These are phyloP conservation scores for Warburgia ugandensis DNA, from an alignment of 164 flowering plant species.

Conservation along the genomic window DNA sequence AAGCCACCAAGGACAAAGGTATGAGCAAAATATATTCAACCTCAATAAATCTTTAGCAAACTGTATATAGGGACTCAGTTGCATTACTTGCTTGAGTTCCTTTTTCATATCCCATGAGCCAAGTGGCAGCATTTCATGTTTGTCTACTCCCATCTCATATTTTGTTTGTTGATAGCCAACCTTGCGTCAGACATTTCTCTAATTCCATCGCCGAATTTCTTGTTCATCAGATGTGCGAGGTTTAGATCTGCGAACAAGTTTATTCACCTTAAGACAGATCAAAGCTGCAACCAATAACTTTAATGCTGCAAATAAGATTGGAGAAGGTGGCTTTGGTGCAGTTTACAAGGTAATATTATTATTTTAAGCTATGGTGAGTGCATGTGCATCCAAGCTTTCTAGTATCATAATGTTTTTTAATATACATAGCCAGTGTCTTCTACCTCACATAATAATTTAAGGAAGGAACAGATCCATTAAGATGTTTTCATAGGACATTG, in stretches of 20 bases:
- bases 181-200: too few relatives aligned
- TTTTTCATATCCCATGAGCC: too few relatives aligned
- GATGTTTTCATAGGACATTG: too few relatives aligned
- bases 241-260: conserved; percentile 22
- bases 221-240: conserved; percentile 19
- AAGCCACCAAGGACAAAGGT: conserved; percentile 43
- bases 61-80: not conserved
- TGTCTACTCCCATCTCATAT: too few relatives aligned
- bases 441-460: too few relatives aligned
- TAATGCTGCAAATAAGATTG: conserved; percentile 23
- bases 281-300: conserved; percentile 32
- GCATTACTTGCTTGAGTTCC: too few relatives aligned
- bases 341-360: conserved; percentile 22
- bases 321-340: conserved; percentile 32
- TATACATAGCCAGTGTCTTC: too few relatives aligned
- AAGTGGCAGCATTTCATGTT: too few relatives aligned
- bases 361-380: not conserved
- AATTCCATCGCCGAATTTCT: not conserved
- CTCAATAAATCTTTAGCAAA: conserved; percentile 2
- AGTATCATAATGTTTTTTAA: too few relatives aligned
- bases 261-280: conserved; percentile 23
- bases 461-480: too few relatives aligned
- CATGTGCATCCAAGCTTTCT: too few relatives aligned
- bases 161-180: too few relatives aligned
- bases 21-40: conserved; percentile 5